Evolutionary conservation across 345 rosid genomes (phyloP).

Genomic region (Corymbia maculata): DNA sequence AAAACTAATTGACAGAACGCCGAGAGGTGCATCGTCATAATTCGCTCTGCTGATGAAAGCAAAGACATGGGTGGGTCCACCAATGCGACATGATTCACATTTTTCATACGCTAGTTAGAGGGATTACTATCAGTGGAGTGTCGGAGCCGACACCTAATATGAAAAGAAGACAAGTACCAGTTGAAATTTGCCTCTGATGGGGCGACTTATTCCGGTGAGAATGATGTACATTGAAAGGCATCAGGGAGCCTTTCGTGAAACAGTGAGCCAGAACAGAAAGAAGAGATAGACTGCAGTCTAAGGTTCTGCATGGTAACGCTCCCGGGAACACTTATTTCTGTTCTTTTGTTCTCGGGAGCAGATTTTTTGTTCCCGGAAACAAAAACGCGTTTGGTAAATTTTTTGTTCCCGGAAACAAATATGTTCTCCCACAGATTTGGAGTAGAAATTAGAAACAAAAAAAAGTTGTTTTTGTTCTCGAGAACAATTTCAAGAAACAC

Average conservation of each 20-base stretch:
- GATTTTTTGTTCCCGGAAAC: no score
- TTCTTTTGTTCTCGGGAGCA: no score
- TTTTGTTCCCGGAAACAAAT: no score
- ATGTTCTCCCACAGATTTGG: no score
- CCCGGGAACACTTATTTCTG: no score
- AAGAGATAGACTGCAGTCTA: no score
- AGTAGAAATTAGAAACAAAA: no score
- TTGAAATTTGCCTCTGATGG: neutral
- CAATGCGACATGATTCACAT: neutral
- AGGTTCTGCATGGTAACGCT: no score
- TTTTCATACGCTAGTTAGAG: neutral
- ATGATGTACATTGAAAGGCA: neutral
- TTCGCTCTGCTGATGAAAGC: neutral
- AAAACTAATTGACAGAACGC: neutral
- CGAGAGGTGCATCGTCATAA: neutral
- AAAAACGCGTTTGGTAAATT: no score
- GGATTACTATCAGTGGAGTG: neutral
- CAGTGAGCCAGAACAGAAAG: neutral
- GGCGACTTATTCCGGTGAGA: neutral
- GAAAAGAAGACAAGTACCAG: neutral
- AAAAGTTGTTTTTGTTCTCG: no score
- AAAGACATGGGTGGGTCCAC: neutral
- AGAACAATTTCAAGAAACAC: no score
- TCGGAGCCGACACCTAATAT: neutral
- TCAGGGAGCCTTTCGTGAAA: neutral